These are phyloP conservation scores for Psidium guajava DNA, from an alignment of 345 rosid genomes.

Conservation along the genomic window DNA sequence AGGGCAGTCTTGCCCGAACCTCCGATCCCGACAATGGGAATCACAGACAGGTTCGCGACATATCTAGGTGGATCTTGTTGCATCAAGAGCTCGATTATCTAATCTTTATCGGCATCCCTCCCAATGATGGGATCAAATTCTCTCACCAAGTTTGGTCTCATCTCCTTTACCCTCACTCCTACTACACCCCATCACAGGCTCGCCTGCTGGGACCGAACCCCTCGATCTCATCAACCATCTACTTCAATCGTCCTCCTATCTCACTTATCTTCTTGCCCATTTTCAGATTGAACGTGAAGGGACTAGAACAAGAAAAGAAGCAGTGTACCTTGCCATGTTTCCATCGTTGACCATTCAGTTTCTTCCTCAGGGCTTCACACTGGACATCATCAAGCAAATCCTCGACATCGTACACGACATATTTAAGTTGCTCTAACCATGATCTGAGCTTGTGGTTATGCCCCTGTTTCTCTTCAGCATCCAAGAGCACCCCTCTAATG, in stretches of 20 bases:
- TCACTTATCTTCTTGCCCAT: not conserved
- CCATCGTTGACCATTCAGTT: not conserved
- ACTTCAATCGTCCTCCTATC: not conserved
- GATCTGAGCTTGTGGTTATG: not conserved
- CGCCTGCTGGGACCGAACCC: not conserved
- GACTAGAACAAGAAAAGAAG: not conserved
- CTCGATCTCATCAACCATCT: not conserved
- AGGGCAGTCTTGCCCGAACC: conserved; percentile 7
- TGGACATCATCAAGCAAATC: not conserved
- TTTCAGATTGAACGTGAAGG: not conserved
- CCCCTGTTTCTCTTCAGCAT: not conserved
- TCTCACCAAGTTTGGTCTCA: not conserved
- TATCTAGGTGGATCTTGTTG: not conserved
- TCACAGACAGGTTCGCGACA: not conserved
- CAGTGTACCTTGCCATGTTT: not conserved
- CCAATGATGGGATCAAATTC: not conserved
- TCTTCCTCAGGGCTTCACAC: not conserved
- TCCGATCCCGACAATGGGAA: conserved; percentile 7
- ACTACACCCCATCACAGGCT: not conserved
- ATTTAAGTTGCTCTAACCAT: not conserved
- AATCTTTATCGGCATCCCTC: not conserved
- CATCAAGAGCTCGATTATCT: not conserved
- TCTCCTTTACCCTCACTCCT: not conserved
- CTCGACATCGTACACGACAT: not conserved
- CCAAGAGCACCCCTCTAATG: not conserved